phyloP scores from a whole-genome alignment of 179 eudicot species.

The Silene noctiflora region DNA sequence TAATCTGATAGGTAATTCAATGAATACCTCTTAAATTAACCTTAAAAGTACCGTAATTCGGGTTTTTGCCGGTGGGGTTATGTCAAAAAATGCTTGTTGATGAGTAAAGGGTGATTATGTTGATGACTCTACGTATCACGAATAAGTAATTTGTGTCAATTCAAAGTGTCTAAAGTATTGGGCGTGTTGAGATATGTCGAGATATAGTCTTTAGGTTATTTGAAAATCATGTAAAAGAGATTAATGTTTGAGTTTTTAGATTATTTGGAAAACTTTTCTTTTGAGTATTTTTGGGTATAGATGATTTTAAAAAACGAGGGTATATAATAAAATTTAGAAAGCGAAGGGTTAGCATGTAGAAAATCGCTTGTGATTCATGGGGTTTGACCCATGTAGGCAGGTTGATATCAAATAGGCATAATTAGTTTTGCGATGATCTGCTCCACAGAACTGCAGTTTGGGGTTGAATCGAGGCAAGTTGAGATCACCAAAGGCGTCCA shows the following conservation, averaged over 20 bases:
- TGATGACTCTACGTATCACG: too few species aligned
- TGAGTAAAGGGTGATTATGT: too few species aligned
- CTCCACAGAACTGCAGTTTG: not conserved
- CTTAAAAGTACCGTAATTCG: too few species aligned
- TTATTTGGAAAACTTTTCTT: not conserved
- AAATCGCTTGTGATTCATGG: not conserved
- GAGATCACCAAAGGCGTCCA: not conserved
- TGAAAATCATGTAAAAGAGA: too few species aligned
- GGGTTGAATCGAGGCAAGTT: slow-evolving; percentile 4
- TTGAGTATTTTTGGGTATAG: not conserved
- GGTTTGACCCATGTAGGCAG: not conserved
- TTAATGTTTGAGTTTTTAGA: not conserved
- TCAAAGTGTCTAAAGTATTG: too few species aligned
- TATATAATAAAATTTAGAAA: not conserved
- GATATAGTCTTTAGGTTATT: too few species aligned
- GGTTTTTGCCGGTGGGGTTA: too few species aligned
- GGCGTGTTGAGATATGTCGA: too few species aligned
- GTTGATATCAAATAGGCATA: not conserved
- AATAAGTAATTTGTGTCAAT: too few species aligned
- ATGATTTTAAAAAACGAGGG: not conserved
- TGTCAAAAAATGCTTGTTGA: too few species aligned
- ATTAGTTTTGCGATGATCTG: not conserved
- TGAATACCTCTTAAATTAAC: too few species aligned
- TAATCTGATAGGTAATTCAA: too few species aligned
- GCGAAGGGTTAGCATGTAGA: not conserved